Base-by-base conservation (phyloP, 345 rosid species). In the Isatis tinctoria region DNA sequence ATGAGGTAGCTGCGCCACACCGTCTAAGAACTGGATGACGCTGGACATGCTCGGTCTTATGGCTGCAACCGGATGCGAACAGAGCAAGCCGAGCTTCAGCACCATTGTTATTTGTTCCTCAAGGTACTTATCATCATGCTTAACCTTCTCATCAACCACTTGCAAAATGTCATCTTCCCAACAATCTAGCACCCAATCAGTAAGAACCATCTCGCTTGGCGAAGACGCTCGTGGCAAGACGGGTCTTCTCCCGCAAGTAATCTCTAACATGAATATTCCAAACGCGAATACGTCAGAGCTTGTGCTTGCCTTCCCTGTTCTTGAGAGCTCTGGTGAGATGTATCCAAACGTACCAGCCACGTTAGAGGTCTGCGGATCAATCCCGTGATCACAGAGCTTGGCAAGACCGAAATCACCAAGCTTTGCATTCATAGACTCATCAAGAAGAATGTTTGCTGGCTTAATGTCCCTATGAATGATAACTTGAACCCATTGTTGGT, bases 361-460 rank as follows among this genome's bases (percentile, higher is more conserved):
- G 7, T 73, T 66, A 5, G 88, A 81, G 14, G 90, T 79, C 61
- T 69, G 79, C 0, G 80, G 87, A 69, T 74, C 61, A n/a, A 33
- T 27, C 9, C 85, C 85, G 5, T 74, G 84, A 32, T 86, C 83
- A 60, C 77, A 76, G 14, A 81, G 65, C 69, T 74, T 81, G 0
- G 84, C 82, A 2, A 86, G 85, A 33, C 88, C 88, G 17, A 81
- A 86, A 49, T 86, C 90, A 30, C 84, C 83, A 5, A 86, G 77
- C 22, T 78, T 73, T 17, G 73, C 85, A 10, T 79, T 81, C 32
- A 84, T 61, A 45, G 79, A 44, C 1, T 54, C 73, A 64, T 86
- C 87, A 32, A 84, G 72, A 28, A 83, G 82, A 14, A 83, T 64
- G 63, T 83, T 85, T 57, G 71, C 76, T 6, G 85, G 80, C 41